Percentiles rank a stretch among this genome's conserved stretches.
Conservation (phyloP, 176 grass and related monocot genomes). For the Urochloa ruziziensis region DNA sequence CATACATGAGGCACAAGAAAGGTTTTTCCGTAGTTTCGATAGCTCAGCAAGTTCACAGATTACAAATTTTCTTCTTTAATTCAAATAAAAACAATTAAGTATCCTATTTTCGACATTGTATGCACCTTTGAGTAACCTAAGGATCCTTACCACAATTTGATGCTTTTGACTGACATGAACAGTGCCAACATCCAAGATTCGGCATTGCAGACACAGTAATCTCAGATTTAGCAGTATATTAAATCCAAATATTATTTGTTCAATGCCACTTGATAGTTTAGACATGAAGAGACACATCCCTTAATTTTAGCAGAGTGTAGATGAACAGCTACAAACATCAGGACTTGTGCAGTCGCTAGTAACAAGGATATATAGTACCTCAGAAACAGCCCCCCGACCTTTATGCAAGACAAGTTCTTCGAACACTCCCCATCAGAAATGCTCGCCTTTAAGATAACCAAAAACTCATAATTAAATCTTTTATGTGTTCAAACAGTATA, state of each 20-base stretch:
- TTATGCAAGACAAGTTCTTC: slow-evolving; percentile 89
- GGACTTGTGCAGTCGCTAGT: not conserved
- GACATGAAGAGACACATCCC: not conserved
- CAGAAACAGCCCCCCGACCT: slow-evolving; percentile 83
- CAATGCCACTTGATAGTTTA: slow-evolving; percentile 1
- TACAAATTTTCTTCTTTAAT: slow-evolving; percentile 7
- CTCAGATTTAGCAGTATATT: slow-evolving; percentile 8
- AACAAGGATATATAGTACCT: slow-evolving; percentile 62
- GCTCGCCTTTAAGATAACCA: slow-evolving; percentile 68
- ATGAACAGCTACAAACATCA: slow-evolving; percentile 23
- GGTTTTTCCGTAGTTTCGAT: slow-evolving; percentile 16
- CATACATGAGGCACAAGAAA: not conserved
- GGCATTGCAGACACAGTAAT: not conserved
- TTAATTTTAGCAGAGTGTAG: slow-evolving; percentile 3
- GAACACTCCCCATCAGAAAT: slow-evolving; percentile 73
- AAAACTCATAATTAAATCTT: slow-evolving; percentile 15
- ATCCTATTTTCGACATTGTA: not conserved
- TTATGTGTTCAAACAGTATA: not conserved
- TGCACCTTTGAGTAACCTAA: not conserved
- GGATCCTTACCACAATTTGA: slow-evolving; percentile 5
- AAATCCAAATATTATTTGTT: slow-evolving; percentile 13
- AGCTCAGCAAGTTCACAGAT: slow-evolving; percentile 5
- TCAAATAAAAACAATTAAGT: not conserved
- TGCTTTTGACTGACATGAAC: not conserved
- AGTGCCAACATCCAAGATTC: not conserved